A percentile compares a stretch with the other conserved stretches of the same genome.
phyloP scores from a whole-genome alignment of 345 rosid genomes.

The Iberis pinnata region DNA sequence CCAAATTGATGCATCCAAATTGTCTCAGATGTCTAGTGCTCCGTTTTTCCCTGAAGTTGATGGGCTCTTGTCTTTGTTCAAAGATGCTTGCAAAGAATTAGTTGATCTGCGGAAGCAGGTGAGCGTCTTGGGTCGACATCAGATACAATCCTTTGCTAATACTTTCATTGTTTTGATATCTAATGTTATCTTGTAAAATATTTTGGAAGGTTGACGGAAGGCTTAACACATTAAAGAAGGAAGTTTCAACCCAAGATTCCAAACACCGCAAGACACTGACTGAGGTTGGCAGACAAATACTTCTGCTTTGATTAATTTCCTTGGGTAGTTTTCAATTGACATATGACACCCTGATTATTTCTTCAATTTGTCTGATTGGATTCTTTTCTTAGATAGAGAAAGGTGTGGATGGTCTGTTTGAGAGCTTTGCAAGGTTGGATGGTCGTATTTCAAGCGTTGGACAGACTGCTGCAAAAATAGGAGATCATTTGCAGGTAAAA shows the following conservation, averaged over 20 bases:
- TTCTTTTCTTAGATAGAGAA: constrained; percentile 61
- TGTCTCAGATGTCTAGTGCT: too few species aligned
- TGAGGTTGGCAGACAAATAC: constrained; percentile 53
- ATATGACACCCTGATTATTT: neutral
- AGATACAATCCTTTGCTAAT: neutral
- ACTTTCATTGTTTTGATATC: neutral
- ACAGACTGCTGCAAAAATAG: constrained; percentile 99
- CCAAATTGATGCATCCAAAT: constrained; percentile 56
- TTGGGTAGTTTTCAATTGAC: neutral
- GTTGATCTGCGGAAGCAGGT: constrained; percentile 90
- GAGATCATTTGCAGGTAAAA: constrained; percentile 94
- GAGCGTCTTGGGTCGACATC: constrained; percentile 2
- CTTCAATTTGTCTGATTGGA: neutral
- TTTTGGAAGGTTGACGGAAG: constrained; percentile 74
- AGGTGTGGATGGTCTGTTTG: constrained; percentile 89
- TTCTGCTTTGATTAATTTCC: neutral
- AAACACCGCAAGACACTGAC: constrained; percentile 89
- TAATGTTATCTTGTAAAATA: constrained; percentile 17
- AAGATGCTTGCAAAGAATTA: constrained; percentile 84
- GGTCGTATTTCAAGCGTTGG: constrained; percentile 96
- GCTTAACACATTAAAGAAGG: constrained; percentile 81
- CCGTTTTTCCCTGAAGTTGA: constrained; percentile 96
- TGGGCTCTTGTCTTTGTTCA: constrained; percentile 69
- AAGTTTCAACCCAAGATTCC: constrained; percentile 82
- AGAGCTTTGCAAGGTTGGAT: constrained; percentile 85